Evolutionary conservation across 2,329 filamentous ascomycete species (phyloP), one percentile per base, ranked within the genome.

Genomic region (Fusarium paranaense): DNA sequence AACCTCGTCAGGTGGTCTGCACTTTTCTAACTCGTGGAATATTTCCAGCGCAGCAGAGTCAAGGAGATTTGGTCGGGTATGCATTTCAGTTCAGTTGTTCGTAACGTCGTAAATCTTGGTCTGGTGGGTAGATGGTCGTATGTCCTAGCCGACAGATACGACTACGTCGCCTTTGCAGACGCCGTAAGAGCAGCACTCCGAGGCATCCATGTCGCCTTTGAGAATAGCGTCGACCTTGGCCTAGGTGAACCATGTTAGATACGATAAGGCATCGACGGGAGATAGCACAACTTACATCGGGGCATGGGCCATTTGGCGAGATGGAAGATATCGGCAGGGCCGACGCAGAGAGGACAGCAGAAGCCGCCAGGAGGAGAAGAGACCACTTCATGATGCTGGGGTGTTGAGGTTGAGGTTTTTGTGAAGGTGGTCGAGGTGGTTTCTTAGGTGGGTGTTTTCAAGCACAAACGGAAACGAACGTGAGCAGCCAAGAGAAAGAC

Each of bases 141-240:
- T 38, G 30, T 74, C 75, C 76, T 78, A 83, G 62, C 81, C 83
- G 78, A 87, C 86, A 11, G 83, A 82, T 61, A 87, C 76, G 50
- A 89, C 85, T 57, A 88, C 85, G 67, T 87, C 84, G 62, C 84
- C 84, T 64, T 86, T 86, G 80, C 87, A 89, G 37, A 81, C 81
- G 59, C 88, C 87, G 70, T 89, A 88, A n/a, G 85, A 86, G 78
- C 88, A 90, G 79, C 88, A 89, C 14, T 81, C 85, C 32, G 87
- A 85, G n/a, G 86, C 83, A 22, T 83, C 82, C 68, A 87, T 81
- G 32, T 84, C 78, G 62, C 87, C 87, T 32, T 80, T 85, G 56
- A 89, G 83, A 42, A 89, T 89, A 16, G 80, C 81, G 69, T 84
- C 82, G 35, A 84, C 78, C 58, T 82, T 82, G 25, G 38, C 52